These are phyloP conservation scores for Sordariomycetes sp. DNA, from an alignment of 2,329 filamentous ascomycete genomes.

Conservation along the genomic window DNA sequence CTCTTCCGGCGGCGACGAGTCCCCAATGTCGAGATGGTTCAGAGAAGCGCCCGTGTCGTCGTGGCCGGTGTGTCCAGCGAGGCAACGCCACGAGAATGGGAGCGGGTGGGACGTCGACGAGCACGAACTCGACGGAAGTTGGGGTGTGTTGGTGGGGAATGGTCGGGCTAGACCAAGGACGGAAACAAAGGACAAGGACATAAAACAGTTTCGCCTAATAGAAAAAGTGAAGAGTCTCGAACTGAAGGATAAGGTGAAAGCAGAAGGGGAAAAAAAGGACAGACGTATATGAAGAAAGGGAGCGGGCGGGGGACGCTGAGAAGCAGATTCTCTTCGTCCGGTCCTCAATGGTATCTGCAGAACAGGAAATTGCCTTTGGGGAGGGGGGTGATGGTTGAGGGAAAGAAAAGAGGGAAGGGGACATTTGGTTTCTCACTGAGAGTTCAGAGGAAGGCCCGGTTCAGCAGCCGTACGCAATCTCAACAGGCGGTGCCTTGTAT, in stretches of 20 bases:
- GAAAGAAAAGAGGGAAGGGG: slow-evolving; percentile 6
- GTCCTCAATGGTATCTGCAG: slow-evolving; percentile 8
- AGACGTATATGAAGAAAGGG: slow-evolving; percentile 13
- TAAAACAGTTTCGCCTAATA: slow-evolving; percentile 8
- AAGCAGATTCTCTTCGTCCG: neutral
- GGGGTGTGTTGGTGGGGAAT: slow-evolving; percentile 7
- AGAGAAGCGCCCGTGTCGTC: slow-evolving; percentile 22
- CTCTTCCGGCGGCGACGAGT: neutral
- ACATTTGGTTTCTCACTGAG: slow-evolving; percentile 8
- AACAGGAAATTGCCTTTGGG: neutral
- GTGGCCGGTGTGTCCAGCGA: neutral
- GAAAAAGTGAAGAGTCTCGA: slow-evolving; percentile 5
- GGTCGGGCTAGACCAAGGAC: slow-evolving; percentile 5
- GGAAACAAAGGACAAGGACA: slow-evolving; percentile 12
- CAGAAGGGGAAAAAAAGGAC: slow-evolving; percentile 10
- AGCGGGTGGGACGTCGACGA: slow-evolving; percentile 12
- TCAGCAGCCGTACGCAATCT: slow-evolving; percentile 4
- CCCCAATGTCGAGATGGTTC: neutral
- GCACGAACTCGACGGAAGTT: slow-evolving; percentile 13
- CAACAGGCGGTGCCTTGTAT: neutral
- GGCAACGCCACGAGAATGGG: neutral
- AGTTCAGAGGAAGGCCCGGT: slow-evolving; percentile 1
- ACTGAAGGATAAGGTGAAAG: slow-evolving; percentile 8
- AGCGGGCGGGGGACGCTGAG: slow-evolving; percentile 13
- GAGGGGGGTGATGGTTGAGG: slow-evolving; percentile 3